These are phyloP conservation scores for Puccinia hordei DNA, from an alignment of 1,284 basidiomycete genomes.

Conservation along the genomic window DNA sequence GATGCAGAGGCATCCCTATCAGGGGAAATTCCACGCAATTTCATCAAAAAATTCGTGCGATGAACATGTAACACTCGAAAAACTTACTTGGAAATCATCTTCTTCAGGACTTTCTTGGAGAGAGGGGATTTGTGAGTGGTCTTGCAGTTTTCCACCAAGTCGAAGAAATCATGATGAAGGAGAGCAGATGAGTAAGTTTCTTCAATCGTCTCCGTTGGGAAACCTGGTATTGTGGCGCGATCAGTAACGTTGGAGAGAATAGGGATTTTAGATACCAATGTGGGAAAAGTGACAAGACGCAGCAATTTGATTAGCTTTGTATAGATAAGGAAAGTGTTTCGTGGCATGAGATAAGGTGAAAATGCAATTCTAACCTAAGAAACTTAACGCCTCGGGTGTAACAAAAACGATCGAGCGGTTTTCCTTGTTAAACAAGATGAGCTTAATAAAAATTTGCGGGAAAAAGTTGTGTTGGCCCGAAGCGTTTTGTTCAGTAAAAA, in stretches of 20 bases:
- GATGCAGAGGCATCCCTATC: slow-evolving; percentile 29
- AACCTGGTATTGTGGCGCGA: slow-evolving; percentile 8
- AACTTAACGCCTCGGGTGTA: slow-evolving; percentile 35
- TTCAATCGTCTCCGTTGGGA: slow-evolving; percentile 33
- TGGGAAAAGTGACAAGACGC: neutral
- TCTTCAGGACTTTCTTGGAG: slow-evolving; percentile 27
- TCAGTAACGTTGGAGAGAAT: neutral
- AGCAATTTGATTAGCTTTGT: neutral
- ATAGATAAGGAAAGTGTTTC: neutral
- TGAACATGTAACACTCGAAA: neutral
- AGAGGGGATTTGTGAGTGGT: neutral
- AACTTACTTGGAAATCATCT: slow-evolving; percentile 25
- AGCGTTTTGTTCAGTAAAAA: neutral
- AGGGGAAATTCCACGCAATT: no score
- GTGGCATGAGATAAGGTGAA: neutral
- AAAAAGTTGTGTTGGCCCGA: neutral
- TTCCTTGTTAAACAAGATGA: slow-evolving; percentile 34
- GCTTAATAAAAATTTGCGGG: neutral
- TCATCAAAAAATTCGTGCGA: neutral
- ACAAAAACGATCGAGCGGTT: slow-evolving; percentile 21
- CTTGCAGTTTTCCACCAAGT: slow-evolving; percentile 39
- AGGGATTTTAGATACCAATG: neutral
- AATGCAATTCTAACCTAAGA: slow-evolving; percentile 27
- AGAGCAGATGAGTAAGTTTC: slow-evolving; percentile 49
- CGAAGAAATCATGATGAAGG: slow-evolving; percentile 51